Percentiles rank a stretch among this genome's conserved stretches.
phyloP scores from a whole-genome alignment of 345 rosid species.

The Murraya paniculata region DNA sequence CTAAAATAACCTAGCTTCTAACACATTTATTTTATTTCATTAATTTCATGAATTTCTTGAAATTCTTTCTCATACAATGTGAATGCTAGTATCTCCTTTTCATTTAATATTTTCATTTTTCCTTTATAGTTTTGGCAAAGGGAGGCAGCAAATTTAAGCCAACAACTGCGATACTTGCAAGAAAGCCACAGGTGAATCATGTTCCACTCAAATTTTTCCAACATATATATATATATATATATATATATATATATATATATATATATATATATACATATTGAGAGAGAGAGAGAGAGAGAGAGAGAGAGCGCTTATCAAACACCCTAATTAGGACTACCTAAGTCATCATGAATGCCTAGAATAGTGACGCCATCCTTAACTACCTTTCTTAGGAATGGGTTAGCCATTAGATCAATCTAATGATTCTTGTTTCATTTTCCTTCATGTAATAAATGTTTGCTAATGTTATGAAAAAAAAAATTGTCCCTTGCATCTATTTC shows the following conservation, averaged over 20 bases:
- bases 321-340: background rate
- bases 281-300: too few relatives aligned
- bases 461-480: too few relatives aligned
- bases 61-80: background rate
- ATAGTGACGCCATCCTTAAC: background rate
- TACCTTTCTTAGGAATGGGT: too few relatives aligned
- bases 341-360: background rate
- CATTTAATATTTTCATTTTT: constrained; percentile 9
- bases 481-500: background rate
- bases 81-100: background rate
- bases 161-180: constrained; percentile 64
- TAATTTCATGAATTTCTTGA: background rate
- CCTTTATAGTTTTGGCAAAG: constrained; percentile 71
- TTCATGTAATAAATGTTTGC: background rate
- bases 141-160: constrained; percentile 62
- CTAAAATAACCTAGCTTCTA: background rate
- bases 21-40: background rate
- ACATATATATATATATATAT: background rate
- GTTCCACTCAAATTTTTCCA: background rate
- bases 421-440: background rate
- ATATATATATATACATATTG: too few relatives aligned
- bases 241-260: too few relatives aligned
- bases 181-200: constrained; percentile 58
- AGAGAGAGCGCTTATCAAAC: too few relatives aligned
- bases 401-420: too few relatives aligned